Percentiles rank a stretch among this genome's conserved stretches.
Evolutionary conservation across 495 filamentous ascomycete species (phyloP).

Genomic region (Podospora didyma): DNA sequence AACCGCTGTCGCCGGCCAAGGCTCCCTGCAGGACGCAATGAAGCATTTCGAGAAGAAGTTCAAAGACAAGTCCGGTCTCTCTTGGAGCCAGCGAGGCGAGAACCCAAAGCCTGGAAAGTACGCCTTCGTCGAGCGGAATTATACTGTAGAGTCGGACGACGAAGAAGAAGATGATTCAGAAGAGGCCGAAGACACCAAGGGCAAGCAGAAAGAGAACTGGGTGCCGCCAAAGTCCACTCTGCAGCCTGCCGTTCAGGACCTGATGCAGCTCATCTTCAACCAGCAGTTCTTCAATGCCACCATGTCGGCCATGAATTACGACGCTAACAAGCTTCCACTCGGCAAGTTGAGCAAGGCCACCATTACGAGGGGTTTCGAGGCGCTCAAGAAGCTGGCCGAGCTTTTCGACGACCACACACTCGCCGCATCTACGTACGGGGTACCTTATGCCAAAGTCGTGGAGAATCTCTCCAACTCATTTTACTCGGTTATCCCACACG

Average conservation of each 20-base stretch:
- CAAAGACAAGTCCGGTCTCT: slow-evolving; percentile 68
- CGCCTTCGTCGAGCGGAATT: slow-evolving; percentile 67
- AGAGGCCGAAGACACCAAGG: slow-evolving; percentile 33
- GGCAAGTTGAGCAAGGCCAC: slow-evolving; percentile 79
- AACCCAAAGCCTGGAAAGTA: slow-evolving; percentile 64
- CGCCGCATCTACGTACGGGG: slow-evolving; percentile 45
- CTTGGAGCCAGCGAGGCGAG: slow-evolving; percentile 59
- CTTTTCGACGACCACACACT: slow-evolving; percentile 49
- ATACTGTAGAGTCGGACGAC: slow-evolving; percentile 61
- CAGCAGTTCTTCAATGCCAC: slow-evolving; percentile 58
- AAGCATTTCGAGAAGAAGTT: slow-evolving; percentile 67
- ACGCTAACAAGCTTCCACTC: slow-evolving; percentile 72
- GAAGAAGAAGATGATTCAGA: too few species aligned
- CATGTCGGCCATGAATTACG: slow-evolving; percentile 69
- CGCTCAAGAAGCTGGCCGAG: slow-evolving; percentile 67
- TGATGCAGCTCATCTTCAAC: slow-evolving; percentile 85
- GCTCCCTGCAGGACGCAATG: slow-evolving; percentile 43
- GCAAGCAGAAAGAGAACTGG: slow-evolving; percentile 28
- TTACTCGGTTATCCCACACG: slow-evolving; percentile 78
- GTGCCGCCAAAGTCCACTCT: slow-evolving; percentile 51
- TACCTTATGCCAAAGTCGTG: slow-evolving; percentile 34
- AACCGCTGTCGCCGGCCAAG: slow-evolving; percentile 40
- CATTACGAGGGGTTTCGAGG: slow-evolving; percentile 64
- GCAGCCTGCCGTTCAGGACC: slow-evolving; percentile 51
- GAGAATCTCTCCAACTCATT: slow-evolving; percentile 67